Base-by-base conservation (phyloP, 2,329 filamentous ascomycete species). In the Fusarium tupiense region DNA sequence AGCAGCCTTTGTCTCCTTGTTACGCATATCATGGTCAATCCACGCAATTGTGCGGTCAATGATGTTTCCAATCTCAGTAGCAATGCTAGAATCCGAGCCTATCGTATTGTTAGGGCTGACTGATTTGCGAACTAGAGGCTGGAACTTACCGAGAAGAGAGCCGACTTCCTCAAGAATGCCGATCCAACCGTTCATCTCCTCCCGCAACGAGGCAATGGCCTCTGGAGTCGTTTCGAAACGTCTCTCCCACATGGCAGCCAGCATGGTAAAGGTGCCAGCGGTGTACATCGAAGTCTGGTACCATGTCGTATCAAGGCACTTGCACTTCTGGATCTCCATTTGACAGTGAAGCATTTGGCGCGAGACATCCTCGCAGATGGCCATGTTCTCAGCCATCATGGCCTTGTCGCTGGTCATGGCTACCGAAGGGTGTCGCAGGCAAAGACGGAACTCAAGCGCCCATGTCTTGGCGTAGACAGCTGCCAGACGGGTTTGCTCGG, bases 221-320 rank as follows among this genome's bases (percentile, higher is more conserved):
- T 85, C 85, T 1, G 85, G 82, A 0, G 88, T 90, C 17, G 90
- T 88, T 16, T 88, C 85, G 56, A 89, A 88, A 37, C 91, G 87
- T 54, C 91, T 88, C 78, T 94, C 89, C 85, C 90, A 93, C 63
- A 91, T 88, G 4, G 90, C 89, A 53, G 93, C 93, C 1, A 96
- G 83, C 20, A 89, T 91, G 0, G 92, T 93, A 76, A 94, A 93
- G 64, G 94, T 91, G 33, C 92, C 92, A 49, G 92, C 90, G 19
- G 93, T 87, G 77, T 93, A 94, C 11, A 93, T 88, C 0, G 93
- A 91, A 56, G 90, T 87, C 54, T 92, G 91, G 76, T 93, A 93
- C 92, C 93, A 95, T 2, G 93, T 94, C 3, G 92, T 93, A 78
- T 96, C 93, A 8, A 95, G 83, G 50, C 90, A 91, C 77, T 92